These are phyloP conservation scores for Xylariales sp. DNA, from an alignment of 2,329 filamentous ascomycete genomes.

Conservation along the genomic window DNA sequence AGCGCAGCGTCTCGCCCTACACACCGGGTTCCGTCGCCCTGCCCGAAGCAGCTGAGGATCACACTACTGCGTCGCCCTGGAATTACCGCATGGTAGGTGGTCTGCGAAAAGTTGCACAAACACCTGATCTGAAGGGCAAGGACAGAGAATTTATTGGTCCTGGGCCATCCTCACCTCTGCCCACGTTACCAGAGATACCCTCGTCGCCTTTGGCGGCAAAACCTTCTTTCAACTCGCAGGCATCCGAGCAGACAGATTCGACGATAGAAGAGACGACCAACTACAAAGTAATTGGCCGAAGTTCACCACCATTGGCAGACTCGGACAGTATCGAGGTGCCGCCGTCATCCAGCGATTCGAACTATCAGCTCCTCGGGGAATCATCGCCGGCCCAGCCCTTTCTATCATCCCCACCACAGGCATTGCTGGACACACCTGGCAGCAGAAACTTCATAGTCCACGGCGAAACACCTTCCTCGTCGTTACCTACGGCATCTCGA, in stretches of 20 bases:
- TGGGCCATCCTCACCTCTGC: slow-evolving; percentile 23
- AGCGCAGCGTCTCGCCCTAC: slow-evolving; percentile 35
- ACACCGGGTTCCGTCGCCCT: slow-evolving; percentile 29
- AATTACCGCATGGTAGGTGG: slow-evolving; percentile 52
- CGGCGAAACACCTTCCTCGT: slow-evolving; percentile 37
- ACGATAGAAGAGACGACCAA: slow-evolving; percentile 41
- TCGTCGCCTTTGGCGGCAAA: slow-evolving; percentile 24
- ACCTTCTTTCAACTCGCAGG: slow-evolving; percentile 33
- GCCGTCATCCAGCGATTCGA: slow-evolving; percentile 40
- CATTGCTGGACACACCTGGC: slow-evolving; percentile 25
- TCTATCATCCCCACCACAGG: slow-evolving; percentile 10
- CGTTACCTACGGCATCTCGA: slow-evolving; percentile 25
- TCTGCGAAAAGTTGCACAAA: slow-evolving; percentile 46
- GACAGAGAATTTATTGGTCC: slow-evolving; percentile 30
- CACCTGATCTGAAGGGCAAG: slow-evolving; percentile 37
- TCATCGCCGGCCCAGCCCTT: slow-evolving; percentile 43
- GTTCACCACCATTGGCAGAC: slow-evolving; percentile 35
- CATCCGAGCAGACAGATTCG: slow-evolving; percentile 40
- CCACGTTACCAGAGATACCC: slow-evolving; percentile 25
- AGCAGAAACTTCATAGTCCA: slow-evolving; percentile 50
- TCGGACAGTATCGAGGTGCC: slow-evolving; percentile 36
- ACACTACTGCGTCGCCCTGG: slow-evolving; percentile 37
- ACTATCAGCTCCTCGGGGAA: slow-evolving; percentile 47
- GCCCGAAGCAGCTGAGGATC: slow-evolving; percentile 31
- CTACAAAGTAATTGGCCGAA: slow-evolving; percentile 49